A percentile compares a stretch with the other conserved stretches of the same genome.
Evolutionary conservation across 768 basidiomycete genomes (phyloP).

Genomic region (Phlebiopsis flavidoalba): DNA sequence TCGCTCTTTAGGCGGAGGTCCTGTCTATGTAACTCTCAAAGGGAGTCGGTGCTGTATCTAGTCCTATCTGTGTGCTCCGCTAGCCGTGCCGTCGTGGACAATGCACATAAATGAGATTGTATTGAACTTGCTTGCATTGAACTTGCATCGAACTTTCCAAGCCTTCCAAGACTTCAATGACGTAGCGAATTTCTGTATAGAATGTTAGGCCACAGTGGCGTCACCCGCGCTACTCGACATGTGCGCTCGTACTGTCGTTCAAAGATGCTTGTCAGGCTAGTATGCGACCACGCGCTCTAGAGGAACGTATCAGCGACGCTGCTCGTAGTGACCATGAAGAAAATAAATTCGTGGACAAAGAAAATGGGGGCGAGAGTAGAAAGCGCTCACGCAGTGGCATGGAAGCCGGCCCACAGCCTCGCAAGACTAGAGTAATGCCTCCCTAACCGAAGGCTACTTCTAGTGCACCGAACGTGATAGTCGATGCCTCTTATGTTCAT

Average conservation of each 20-base stretch:
- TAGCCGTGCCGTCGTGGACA: too few relatives aligned
- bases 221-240: background rate
- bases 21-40: background rate
- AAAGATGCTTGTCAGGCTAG: background rate
- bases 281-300: background rate
- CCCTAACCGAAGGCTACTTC: background rate
- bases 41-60: background rate
- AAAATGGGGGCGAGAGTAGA: background rate
- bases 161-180: background rate
- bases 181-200: background rate
- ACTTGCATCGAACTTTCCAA: background rate
- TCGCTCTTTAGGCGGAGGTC: background rate
- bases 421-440: background rate
- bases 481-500: background rate
- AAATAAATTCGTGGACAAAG: background rate
- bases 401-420: background rate
- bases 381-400: background rate
- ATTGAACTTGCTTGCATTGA: background rate
- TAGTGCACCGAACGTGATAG: background rate
- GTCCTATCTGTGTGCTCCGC: too few relatives aligned
- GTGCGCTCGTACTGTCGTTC: background rate
- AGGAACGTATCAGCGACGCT: background rate
- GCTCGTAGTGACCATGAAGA: background rate
- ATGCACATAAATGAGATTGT: background rate
- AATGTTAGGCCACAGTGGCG: background rate